Conservation (phyloP, 139 green algal species). For the Chlorella sp. region DNA sequence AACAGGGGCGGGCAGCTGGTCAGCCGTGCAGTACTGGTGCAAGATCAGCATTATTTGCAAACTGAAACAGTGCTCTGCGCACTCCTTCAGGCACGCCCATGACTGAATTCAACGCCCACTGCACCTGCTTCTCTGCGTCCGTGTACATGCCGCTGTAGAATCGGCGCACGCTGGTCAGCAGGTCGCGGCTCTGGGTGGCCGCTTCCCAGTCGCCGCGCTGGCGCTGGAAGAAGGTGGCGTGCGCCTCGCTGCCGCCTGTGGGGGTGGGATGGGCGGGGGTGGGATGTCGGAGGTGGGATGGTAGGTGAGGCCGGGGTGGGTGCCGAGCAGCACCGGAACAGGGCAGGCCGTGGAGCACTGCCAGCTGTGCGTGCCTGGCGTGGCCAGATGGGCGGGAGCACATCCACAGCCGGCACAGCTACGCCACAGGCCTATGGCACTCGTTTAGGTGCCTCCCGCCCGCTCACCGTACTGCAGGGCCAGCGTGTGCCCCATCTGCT, state of each 20-base stretch:
- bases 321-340: background rate
- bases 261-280: background rate
- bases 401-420: too few relatives aligned
- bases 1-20: too few relatives aligned
- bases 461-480: conserved; percentile 81
- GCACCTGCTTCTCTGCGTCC: conserved; percentile 89
- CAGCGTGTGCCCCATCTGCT: conserved; percentile 90
- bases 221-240: conserved; percentile 87
- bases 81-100: background rate
- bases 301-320: background rate
- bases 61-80: too few relatives aligned
- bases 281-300: background rate
- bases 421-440: too few relatives aligned
- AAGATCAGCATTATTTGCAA: too few relatives aligned
- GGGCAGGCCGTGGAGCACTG: too few relatives aligned
- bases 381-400: too few relatives aligned
- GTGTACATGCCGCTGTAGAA: conserved; percentile 92
- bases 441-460: background rate
- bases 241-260: conserved; percentile 84
- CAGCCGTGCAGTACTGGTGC: too few relatives aligned
- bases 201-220: conserved; percentile 83
- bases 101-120: background rate
- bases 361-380: too few relatives aligned
- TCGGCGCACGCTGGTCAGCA: conserved; percentile 73
- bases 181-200: conserved; percentile 53